A percentile compares a stretch with the other conserved stretches of the same genome.
Evolutionary conservation across 148 eudicot genomes (phyloP).

Genomic region (Rhododendron mucronatum): DNA sequence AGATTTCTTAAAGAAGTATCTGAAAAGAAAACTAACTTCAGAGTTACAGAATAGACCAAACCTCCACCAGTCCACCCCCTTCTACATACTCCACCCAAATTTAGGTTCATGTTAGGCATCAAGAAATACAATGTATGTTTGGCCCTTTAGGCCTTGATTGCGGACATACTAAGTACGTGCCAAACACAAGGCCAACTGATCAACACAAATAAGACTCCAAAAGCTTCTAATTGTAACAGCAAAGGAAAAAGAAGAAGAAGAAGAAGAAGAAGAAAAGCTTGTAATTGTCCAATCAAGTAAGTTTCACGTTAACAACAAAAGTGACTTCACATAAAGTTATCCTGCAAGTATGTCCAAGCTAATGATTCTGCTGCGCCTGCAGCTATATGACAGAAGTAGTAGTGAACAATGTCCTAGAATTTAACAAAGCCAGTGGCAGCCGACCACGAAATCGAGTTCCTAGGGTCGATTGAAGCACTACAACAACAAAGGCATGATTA

Average conservation of each 20-base stretch:
- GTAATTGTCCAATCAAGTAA: background rate
- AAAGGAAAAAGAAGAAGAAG: too few species aligned
- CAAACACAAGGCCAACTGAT: background rate
- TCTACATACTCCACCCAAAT: background rate
- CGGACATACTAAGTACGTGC: background rate
- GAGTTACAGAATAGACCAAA: background rate
- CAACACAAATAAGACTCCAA: background rate
- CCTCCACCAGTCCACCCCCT: background rate
- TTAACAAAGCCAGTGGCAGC: background rate
- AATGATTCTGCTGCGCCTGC: background rate
- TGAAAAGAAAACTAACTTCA: background rate
- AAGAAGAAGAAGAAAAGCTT: background rate
- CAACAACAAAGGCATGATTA: background rate
- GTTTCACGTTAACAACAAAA: background rate
- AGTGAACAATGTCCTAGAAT: background rate
- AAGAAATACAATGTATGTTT: background rate
- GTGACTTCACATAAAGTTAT: background rate
- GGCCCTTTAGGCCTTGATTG: background rate
- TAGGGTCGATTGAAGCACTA: background rate
- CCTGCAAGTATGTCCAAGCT: background rate
- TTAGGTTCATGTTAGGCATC: background rate
- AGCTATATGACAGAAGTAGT: background rate
- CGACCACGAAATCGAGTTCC: background rate
- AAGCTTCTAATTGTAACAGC: background rate
- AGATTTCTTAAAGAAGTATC: background rate